phyloP scores from a whole-genome alignment of 225 moss, liverwort and hornwort genomes.

The Physcomitrellopsis africana region DNA sequence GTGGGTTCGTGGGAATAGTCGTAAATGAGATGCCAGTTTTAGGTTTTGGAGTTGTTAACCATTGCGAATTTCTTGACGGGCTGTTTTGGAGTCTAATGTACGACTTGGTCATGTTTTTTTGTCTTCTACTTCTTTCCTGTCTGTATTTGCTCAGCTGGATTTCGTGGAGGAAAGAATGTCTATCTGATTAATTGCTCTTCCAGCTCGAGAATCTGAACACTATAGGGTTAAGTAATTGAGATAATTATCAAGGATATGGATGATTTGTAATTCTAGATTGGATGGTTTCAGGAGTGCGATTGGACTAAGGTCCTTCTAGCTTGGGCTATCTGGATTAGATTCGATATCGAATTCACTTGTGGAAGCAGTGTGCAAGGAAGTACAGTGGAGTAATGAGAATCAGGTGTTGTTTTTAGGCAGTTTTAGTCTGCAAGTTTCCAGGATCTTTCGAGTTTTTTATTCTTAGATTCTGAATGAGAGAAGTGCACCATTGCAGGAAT shows the following conservation, averaged over 20 bases:
- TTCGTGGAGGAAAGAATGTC: not conserved
- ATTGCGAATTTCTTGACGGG: not conserved
- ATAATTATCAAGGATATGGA: too few relatives aligned
- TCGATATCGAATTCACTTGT: not conserved
- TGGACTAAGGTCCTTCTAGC: too few relatives aligned
- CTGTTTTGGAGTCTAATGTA: not conserved
- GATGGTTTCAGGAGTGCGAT: too few relatives aligned
- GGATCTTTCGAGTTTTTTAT: not conserved
- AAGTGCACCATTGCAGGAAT: conserved; percentile 50
- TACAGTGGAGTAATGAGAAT: not conserved
- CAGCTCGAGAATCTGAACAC: too few relatives aligned
- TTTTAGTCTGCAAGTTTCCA: not conserved
- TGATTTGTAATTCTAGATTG: too few relatives aligned
- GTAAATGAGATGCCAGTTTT: not conserved
- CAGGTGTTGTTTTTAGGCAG: not conserved
- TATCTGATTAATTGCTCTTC: not conserved
- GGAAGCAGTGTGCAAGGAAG: not conserved
- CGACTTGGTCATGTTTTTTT: not conserved
- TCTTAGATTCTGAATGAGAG: not conserved
- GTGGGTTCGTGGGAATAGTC: conserved; percentile 1
- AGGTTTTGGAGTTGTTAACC: not conserved
- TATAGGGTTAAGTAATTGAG: too few relatives aligned
- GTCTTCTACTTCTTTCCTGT: not conserved
- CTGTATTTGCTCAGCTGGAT: not conserved
- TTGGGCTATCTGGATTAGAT: not conserved